Evolutionary conservation across 2,329 filamentous ascomycete species (phyloP).

Genomic region (Lecanicillium sp.): DNA sequence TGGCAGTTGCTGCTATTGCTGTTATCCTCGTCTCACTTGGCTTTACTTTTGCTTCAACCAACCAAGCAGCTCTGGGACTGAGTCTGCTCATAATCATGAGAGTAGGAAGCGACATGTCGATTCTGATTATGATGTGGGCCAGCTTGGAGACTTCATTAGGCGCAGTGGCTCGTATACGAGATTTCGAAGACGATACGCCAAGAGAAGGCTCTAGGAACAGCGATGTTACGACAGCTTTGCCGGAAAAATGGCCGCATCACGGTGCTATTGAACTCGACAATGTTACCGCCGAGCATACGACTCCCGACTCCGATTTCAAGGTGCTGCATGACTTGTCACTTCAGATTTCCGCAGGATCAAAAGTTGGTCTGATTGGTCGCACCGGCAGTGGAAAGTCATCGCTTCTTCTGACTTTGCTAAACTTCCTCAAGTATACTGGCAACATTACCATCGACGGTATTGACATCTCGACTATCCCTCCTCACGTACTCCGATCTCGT

Average conservation of each 20-base stretch:
- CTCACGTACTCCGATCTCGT: slow-evolving; percentile 29
- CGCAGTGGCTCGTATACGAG: not conserved
- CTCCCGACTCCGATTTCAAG: not conserved
- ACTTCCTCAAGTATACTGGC: slow-evolving; percentile 10
- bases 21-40: slow-evolving; percentile 34
- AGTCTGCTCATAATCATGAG: no score
- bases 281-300: not conserved
- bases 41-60: slow-evolving; percentile 14
- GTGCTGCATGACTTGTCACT: slow-evolving; percentile 16
- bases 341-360: slow-evolving; percentile 15
- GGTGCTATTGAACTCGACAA: not conserved
- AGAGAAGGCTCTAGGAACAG: not conserved
- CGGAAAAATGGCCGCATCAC: not conserved
- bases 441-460: slow-evolving; percentile 28
- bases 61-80: not conserved
- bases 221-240: not conserved
- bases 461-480: slow-evolving; percentile 28
- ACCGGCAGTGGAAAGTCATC: slow-evolving; percentile 19
- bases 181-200: not conserved
- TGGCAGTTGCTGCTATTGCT: slow-evolving; percentile 32
- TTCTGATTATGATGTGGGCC: slow-evolving; percentile 18
- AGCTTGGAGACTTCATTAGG: not conserved
- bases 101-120: slow-evolving; percentile 8
- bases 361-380: slow-evolving; percentile 26
- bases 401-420: slow-evolving; percentile 12